Percentiles rank a stretch among this genome's conserved stretches.
These are phyloP conservation scores for Fusarium siculi DNA, from an alignment of 2,329 filamentous ascomycete species.

Conservation along the genomic window DNA sequence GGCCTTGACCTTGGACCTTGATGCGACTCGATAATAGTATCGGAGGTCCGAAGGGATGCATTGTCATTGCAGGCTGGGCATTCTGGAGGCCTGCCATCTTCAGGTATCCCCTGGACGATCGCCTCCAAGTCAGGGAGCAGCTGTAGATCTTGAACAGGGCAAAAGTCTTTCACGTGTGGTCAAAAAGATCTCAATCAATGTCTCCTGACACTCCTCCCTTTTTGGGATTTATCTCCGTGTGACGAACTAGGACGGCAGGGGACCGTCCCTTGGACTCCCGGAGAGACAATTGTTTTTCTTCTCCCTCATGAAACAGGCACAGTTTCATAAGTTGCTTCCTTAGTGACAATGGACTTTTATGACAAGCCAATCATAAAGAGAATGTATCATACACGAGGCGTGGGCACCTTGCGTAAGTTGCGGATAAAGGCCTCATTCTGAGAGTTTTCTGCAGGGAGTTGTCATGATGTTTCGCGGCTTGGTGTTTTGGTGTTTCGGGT, in stretches of 20 bases:
- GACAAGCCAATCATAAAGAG: conserved; percentile 25
- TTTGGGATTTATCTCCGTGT: conserved; percentile 24
- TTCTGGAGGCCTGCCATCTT: conserved; percentile 24
- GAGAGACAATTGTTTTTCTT: conserved; percentile 13
- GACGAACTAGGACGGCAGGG: conserved; percentile 1
- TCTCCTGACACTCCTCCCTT: conserved; percentile 33
- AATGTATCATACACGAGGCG: conserved; percentile 3
- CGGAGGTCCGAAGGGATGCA: conserved; percentile 21
- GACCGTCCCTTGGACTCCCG: conserved; percentile 1
- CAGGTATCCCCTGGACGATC: conserved; percentile 37
- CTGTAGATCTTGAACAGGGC: conserved; percentile 29
- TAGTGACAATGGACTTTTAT: conserved; percentile 1
- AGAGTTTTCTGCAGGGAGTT: conserved; percentile 12
- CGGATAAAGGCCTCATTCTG: conserved; percentile 4
- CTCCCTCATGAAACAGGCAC: conserved; percentile 36
- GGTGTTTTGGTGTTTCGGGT: conserved; percentile 33
- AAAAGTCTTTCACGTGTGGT: conserved; percentile 16
- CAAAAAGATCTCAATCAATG: conserved; percentile 19
- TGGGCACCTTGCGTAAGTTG: conserved; percentile 16
- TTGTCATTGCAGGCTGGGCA: conserved; percentile 20
- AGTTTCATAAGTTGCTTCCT: conserved; percentile 36
- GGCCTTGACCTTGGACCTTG: conserved; percentile 9
- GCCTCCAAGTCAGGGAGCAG: conserved; percentile 18
- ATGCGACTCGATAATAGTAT: conserved; percentile 23
- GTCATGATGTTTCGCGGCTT: conserved; percentile 37